A percentile compares a stretch with the other conserved stretches of the same genome.
Conservation (phyloP, 805 yeast species). For the Candida yuanshanica region DNA sequence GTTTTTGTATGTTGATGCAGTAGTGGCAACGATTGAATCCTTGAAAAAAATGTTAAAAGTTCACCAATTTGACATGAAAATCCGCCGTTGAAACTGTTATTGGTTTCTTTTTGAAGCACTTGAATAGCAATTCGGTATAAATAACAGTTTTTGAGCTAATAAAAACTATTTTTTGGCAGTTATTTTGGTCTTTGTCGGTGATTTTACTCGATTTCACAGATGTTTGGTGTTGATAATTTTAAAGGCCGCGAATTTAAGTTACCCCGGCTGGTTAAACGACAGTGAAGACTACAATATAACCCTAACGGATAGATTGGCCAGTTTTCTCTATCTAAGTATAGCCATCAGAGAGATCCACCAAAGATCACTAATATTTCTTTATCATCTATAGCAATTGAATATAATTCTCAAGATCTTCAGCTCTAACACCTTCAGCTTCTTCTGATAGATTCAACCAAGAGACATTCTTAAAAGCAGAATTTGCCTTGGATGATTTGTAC, state of each 20-base stretch:
- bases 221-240: background rate
- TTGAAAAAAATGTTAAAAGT: too few species aligned
- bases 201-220: background rate
- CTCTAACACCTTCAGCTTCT: constrained; percentile 51
- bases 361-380: background rate
- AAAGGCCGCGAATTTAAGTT: background rate
- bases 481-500: constrained; percentile 19
- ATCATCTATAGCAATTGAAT: constrained; percentile 9
- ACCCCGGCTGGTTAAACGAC: background rate
- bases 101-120: too few species aligned
- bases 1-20: background rate
- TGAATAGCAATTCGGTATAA: background rate
- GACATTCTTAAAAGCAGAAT: constrained; percentile 38
- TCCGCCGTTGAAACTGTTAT: too few species aligned
- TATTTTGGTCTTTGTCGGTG: too few species aligned
- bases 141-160: too few species aligned
- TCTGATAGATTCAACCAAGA: constrained; percentile 66
- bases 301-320: too few species aligned
- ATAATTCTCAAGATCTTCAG: constrained; percentile 36
- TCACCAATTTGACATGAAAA: too few species aligned
- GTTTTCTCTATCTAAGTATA: too few species aligned
- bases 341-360: background rate
- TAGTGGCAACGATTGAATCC: background rate
- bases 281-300: too few species aligned
- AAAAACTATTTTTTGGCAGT: too few species aligned